Evolutionary conservation across 345 rosid species (phyloP), one percentile per base, ranked within the genome.

Genomic region (Populus euphratica): DNA sequence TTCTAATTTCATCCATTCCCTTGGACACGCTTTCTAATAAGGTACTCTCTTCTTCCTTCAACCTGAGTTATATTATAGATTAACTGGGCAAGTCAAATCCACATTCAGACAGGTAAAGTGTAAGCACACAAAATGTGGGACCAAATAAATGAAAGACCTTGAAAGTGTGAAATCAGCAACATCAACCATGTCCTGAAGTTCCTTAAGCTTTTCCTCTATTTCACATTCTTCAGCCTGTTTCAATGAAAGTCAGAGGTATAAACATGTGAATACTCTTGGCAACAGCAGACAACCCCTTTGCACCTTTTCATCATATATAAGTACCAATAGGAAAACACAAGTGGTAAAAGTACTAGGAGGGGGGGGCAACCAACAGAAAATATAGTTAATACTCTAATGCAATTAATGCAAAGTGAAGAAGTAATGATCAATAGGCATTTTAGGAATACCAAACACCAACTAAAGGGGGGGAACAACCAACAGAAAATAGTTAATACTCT

Each of bases 211-310:
- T 74, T 81, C 94, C 86, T 91, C 92, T 52, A 89, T 86, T 89
- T 93, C 94, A 69, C 85, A 88, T 82, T 90, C 94, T 86, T 93
- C 98, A 79, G 89, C 92, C 99, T 96, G 87, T 64, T 82, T 76
- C 68, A 77, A 49, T 43, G 70, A 80, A 71, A 80, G 52, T 6
- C 11, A 25, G 63, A 50, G 4, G 56, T 16, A 38, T 52, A 36
- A 25, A 56, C 11, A 14, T 16, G 21, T 5, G 20, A 21, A 11
- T n/a, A 63, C 67, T 8, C 12, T 23, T 12, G 31, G 67, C 27
- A 29, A 29, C 27, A 23, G 67, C 33, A 23, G 36, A 4, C 41
- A 50, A 72, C n/a, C 27, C 11, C 64, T 33, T n/a, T 5, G 47
- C 25, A 64, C 21, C 25, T 8, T 33, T 29, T 13, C 39, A 20